phyloP scores from a whole-genome alignment of 2,329 filamentous ascomycete genomes.

The Coniella vitis region DNA sequence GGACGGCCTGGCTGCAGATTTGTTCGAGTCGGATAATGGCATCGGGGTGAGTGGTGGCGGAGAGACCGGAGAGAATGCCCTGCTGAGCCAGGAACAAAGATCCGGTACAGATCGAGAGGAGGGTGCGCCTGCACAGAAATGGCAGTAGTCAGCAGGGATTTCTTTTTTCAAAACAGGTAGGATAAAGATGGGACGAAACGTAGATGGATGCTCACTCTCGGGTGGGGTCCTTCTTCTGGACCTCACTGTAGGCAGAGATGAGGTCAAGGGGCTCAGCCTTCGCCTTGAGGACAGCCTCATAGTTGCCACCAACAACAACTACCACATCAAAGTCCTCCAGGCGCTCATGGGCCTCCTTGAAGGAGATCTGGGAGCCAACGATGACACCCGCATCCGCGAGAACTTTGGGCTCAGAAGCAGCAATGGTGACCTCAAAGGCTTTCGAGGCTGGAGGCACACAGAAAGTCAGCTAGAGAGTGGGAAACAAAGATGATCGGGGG shows the following conservation, averaged over 20 bases:
- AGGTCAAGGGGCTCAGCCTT: constrained; percentile 63
- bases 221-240: constrained; percentile 71
- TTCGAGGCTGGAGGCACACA: constrained; percentile 36
- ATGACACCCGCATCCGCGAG: constrained; percentile 58
- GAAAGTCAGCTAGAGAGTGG: constrained; percentile 4
- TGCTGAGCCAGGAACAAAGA: constrained; percentile 69
- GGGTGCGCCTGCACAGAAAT: constrained; percentile 45
- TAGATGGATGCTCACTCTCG: constrained; percentile 48
- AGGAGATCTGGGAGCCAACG: constrained; percentile 68
- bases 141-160: background rate
- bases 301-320: constrained; percentile 67
- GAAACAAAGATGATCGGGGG: background rate
- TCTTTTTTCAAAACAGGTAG: background rate
- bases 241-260: constrained; percentile 69
- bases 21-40: constrained; percentile 75
- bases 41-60: constrained; percentile 78
- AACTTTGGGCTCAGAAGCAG: constrained; percentile 45
- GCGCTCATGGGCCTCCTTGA: constrained; percentile 68
- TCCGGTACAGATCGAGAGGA: constrained; percentile 75
- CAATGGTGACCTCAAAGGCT: constrained; percentile 53
- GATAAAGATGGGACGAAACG: too few species aligned
- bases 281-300: constrained; percentile 56
- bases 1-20: constrained; percentile 67
- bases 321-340: constrained; percentile 74
- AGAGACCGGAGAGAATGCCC: constrained; percentile 71